These are phyloP conservation scores for Nemania diffusa DNA, from an alignment of 2,329 filamentous ascomycete species.

Conservation along the genomic window DNA sequence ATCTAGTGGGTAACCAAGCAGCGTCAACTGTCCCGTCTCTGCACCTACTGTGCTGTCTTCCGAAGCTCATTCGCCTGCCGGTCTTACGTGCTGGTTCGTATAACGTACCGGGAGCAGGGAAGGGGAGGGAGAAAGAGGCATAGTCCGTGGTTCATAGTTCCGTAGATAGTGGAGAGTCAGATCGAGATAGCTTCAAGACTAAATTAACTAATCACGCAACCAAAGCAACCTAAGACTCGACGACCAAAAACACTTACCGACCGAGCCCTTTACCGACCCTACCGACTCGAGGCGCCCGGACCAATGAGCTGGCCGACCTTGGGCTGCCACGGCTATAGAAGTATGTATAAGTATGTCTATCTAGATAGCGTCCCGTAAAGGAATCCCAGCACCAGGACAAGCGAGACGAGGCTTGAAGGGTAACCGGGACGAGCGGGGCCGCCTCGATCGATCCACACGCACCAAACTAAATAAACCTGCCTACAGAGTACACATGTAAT, in stretches of 20 bases:
- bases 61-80: conserved; percentile 15
- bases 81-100: neutral
- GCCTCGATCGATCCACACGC: conserved; percentile 31
- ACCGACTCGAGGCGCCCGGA: neutral
- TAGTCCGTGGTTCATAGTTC: neutral
- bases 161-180: neutral
- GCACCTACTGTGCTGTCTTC: conserved; percentile 1
- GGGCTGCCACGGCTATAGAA: neutral
- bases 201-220: neutral
- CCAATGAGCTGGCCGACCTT: neutral
- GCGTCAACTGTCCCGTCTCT: neutral
- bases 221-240: no score
- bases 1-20: conserved; percentile 8
- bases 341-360: neutral
- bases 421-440: conserved; percentile 30
- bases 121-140: conserved; percentile 6
- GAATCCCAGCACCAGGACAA: neutral
- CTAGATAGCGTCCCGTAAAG: neutral
- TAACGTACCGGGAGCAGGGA: conserved; percentile 7
- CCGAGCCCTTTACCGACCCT: no score
- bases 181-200: conserved; percentile 11
- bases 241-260: no score
- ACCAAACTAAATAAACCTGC: neutral
- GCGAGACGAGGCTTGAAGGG: conserved; percentile 17
- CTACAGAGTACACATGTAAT: neutral